phyloP scores from a whole-genome alignment of 169 alveolate species.

The Plasmodium ovale region DNA sequence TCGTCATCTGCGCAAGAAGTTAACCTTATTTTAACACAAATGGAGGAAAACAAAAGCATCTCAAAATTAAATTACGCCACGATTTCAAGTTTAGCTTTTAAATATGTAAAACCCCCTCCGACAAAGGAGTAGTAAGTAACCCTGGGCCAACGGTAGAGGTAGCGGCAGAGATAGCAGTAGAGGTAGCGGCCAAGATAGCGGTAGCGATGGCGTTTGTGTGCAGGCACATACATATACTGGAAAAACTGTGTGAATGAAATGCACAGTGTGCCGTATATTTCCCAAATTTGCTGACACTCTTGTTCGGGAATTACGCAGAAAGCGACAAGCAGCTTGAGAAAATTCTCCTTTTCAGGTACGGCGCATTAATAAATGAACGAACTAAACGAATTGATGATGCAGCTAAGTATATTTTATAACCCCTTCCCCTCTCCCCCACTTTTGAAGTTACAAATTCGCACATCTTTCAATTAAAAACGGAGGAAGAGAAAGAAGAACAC shows the following conservation, averaged over 20 bases:
- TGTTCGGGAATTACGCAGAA: no score
- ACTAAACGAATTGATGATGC: no score
- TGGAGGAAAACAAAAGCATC: slow-evolving; percentile 28
- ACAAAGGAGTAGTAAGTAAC: slow-evolving; percentile 10
- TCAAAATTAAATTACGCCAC: slow-evolving; percentile 42
- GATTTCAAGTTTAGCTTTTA: slow-evolving; percentile 47
- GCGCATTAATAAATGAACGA: no score
- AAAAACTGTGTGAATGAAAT: not conserved
- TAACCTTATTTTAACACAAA: slow-evolving; percentile 58
- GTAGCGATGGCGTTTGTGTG: no score
- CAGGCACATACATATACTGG: not conserved
- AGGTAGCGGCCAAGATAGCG: no score
- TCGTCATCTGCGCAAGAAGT: slow-evolving; percentile 64
- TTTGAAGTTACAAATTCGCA: slow-evolving; percentile 1
- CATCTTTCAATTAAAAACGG: not conserved
- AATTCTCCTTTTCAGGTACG: no score
- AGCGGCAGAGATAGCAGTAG: no score
- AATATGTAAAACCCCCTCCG: slow-evolving; percentile 24
- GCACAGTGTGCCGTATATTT: no score
- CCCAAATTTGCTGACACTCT: no score
- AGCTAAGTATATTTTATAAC: not conserved
- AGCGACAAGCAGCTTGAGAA: no score
- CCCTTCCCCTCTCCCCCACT: not conserved
- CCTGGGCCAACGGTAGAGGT: no score
- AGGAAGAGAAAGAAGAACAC: no score